These are phyloP conservation scores for Diplogelasinospora grovesii DNA, from an alignment of 495 filamentous ascomycete genomes.

Conservation along the genomic window DNA sequence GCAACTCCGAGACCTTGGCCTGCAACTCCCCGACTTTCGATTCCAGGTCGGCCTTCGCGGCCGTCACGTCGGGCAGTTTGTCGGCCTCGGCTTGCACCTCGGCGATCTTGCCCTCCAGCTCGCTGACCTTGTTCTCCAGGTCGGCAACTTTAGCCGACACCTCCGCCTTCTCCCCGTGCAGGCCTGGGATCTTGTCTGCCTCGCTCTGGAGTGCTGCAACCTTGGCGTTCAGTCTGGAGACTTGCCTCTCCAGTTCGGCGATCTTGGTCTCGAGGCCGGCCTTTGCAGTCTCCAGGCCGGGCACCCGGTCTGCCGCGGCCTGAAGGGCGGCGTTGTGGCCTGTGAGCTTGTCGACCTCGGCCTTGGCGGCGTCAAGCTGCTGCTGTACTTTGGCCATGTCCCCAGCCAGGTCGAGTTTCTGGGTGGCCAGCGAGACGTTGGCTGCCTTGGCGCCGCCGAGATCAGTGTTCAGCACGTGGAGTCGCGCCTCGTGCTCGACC, in stretches of 20 bases:
- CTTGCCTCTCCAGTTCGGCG: slow-evolving; percentile 13
- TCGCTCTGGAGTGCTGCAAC: slow-evolving; percentile 18
- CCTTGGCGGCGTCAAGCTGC: slow-evolving; percentile 17
- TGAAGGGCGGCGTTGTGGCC: slow-evolving; percentile 25
- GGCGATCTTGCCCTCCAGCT: slow-evolving; percentile 22
- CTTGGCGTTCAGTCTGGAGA: slow-evolving; percentile 15
- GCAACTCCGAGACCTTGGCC: slow-evolving; percentile 19
- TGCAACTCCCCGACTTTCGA: slow-evolving; percentile 17
- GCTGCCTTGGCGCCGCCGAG: slow-evolving; percentile 26
- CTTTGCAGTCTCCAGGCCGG: slow-evolving; percentile 10
- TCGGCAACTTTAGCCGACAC: slow-evolving; percentile 24
- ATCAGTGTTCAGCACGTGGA: slow-evolving; percentile 24
- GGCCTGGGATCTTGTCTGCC: slow-evolving; percentile 18
- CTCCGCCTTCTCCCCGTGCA: slow-evolving; percentile 19
- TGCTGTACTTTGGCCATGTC: slow-evolving; percentile 15
- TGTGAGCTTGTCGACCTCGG: slow-evolving; percentile 19
- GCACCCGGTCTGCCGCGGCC: slow-evolving; percentile 23
- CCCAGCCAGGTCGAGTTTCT: slow-evolving; percentile 22
- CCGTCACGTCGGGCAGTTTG: slow-evolving; percentile 23
- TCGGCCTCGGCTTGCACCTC: slow-evolving; percentile 31
- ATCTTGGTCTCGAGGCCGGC: slow-evolving; percentile 24
- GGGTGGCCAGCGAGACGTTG: slow-evolving; percentile 24
- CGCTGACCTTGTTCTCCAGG: slow-evolving; percentile 17
- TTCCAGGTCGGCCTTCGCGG: slow-evolving; percentile 25
- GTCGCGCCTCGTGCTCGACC: slow-evolving; percentile 12